Base-by-base conservation (phyloP, 2,329 filamentous ascomycete species). In the Chrysoporthe cubensis region DNA sequence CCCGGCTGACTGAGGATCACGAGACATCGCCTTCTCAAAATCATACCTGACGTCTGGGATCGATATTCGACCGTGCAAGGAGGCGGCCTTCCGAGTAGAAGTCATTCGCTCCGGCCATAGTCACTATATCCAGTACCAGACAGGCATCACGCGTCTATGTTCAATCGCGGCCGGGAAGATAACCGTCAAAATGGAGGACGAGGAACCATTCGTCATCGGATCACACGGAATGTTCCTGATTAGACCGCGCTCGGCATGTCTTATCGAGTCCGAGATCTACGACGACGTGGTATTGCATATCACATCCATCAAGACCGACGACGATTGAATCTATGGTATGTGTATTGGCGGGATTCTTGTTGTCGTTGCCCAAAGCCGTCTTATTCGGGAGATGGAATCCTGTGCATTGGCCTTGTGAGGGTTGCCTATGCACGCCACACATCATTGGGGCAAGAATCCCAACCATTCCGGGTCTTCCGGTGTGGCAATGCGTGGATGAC, bases 11-110 rank as follows among this genome's bases (percentile, higher is more conserved):
- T 56, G 44, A 59, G 32, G 13, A 2, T 26, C 32, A 26, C 1
- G 62, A 78, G 77, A 74, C 57, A 69, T 76, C 16, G 75, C 76
- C n/a, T 76, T 74, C 60, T 78, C 75, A 37, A 77, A 75, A 16
- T 68, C 75, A 6, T 78, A 71, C 66, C 72, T 79, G 7, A 71
- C 71, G 6, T 69, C 71, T 2, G 60, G 68, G 9, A 63, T 71
- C 5, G 69, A 65, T 13, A 69, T 75, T 4, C 70, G 65, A 7
- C 71, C 77, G 16, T 71, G 70, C 65, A 69, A 74, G 34, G 73
- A 74, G 62, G 70, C 77, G 5, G 60, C 70, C 1, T 73, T 74
- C 67, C 73, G 72, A 26, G 71, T 78, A 13, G 72, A 75, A 42
- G 71, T 74, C 1, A 70, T 78, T 43, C 34, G 59, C 44, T 66